phyloP scores from a whole-genome alignment of 2,329 filamentous ascomycete species.

The Truncatella angustata region DNA sequence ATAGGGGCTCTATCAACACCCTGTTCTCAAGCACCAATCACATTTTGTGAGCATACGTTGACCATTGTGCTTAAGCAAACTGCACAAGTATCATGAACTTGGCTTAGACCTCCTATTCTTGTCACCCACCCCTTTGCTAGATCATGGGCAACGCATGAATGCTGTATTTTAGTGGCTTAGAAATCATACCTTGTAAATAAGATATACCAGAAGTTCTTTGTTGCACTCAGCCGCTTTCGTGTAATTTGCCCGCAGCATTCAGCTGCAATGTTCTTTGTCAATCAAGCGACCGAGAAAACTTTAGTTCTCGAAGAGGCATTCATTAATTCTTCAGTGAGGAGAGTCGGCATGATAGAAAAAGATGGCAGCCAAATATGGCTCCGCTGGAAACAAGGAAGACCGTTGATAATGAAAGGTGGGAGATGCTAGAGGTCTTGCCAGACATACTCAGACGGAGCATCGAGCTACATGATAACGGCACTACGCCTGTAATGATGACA shows the following conservation, averaged over 20 bases:
- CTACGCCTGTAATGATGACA: constrained; percentile 6
- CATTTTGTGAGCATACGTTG: no score
- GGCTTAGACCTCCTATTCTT: no score
- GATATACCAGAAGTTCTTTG: no score
- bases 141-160: no score
- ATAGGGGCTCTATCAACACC: no score
- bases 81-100: no score
- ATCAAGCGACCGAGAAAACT: background rate
- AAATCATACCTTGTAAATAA: no score
- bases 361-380: background rate
- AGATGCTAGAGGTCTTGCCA: background rate
- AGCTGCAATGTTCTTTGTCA: background rate
- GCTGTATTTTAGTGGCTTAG: no score
- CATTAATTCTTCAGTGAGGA: background rate
- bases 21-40: no score
- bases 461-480: constrained; percentile 7
- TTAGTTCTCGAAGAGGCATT: background rate
- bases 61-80: no score
- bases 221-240: background rate
- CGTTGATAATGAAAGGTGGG: constrained; percentile 9
- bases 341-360: background rate
- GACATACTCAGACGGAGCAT: constrained; percentile 2
- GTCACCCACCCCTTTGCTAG: no score
- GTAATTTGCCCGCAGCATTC: background rate
- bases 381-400: background rate